Conservation (phyloP, 768 basidiomycete species). For the Mycena latifolia region DNA sequence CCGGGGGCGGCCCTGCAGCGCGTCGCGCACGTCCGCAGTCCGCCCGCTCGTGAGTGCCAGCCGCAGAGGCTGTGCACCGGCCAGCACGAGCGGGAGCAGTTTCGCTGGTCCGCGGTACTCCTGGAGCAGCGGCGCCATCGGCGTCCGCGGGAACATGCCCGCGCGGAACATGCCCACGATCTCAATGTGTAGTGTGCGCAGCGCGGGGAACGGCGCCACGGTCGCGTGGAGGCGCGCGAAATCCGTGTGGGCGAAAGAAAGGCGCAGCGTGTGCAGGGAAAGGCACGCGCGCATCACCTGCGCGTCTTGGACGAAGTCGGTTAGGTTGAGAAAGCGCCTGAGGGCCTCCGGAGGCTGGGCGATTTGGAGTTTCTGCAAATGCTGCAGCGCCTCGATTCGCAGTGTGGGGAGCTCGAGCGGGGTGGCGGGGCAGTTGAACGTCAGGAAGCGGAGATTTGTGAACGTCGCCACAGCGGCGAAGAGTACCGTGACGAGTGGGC, state of each 20-base stretch:
- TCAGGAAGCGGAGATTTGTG: not conserved
- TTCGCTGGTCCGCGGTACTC: not conserved
- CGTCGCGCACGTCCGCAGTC: not conserved
- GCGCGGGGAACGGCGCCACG: slow-evolving; percentile 8
- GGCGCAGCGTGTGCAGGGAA: not conserved
- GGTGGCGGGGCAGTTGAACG: not conserved
- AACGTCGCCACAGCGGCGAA: slow-evolving; percentile 10
- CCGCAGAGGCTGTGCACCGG: not conserved
- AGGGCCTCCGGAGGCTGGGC: too few species aligned
- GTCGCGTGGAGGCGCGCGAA: slow-evolving; percentile 1
- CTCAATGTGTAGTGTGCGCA: slow-evolving; percentile 1
- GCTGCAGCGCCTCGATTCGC: not conserved
- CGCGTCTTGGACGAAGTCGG: not conserved
- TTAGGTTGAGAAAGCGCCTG: too few species aligned
- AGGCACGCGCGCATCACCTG: not conserved
- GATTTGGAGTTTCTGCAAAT: not conserved
- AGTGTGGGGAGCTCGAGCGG: not conserved
- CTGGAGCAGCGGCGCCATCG: slow-evolving; percentile 3
- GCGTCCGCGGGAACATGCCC: not conserved
- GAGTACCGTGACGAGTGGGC: not conserved
- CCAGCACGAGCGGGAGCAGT: not conserved
- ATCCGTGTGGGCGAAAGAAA: not conserved
- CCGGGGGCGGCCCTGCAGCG: not conserved
- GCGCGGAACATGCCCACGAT: not conserved
- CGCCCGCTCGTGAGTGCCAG: not conserved